A percentile compares a stretch with the other conserved stretches of the same genome.
Conservation (phyloP, 768 basidiomycete species). For the Russula vinacea region DNA sequence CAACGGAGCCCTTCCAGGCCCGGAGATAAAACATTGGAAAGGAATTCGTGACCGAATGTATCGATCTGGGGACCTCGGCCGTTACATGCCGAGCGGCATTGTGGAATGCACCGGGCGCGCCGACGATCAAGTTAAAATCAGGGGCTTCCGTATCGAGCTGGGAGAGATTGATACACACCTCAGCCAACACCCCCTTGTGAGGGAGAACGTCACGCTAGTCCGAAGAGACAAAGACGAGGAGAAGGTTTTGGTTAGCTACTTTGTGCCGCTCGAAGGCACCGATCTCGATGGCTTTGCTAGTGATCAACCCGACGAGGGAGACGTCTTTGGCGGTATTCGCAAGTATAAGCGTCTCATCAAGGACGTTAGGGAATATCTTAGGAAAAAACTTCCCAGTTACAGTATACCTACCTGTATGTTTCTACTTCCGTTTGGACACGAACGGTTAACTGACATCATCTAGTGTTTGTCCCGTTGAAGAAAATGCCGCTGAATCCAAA, state of each 20-base stretch:
- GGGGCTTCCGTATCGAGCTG: slow-evolving; percentile 97
- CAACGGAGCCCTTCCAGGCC: slow-evolving; percentile 49
- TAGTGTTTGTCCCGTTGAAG: slow-evolving; percentile 90
- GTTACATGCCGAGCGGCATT: slow-evolving; percentile 86
- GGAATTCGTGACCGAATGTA: slow-evolving; percentile 98
- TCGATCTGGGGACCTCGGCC: slow-evolving; percentile 92
- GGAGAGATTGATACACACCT: slow-evolving; percentile 98
- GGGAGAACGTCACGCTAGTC: slow-evolving; percentile 98
- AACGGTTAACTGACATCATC: slow-evolving; percentile 10
- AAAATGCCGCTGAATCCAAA: slow-evolving; percentile 99
- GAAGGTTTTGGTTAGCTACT: slow-evolving; percentile 96
- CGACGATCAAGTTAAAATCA: slow-evolving; percentile 99
- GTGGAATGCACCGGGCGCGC: slow-evolving; percentile 98
- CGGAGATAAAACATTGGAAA: slow-evolving; percentile 84
- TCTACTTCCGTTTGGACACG: background rate
- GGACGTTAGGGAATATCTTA: slow-evolving; percentile 91
- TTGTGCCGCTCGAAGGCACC: slow-evolving; percentile 79
- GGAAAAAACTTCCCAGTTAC: slow-evolving; percentile 94
- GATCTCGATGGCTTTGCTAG: slow-evolving; percentile 66
- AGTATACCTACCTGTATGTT: slow-evolving; percentile 83
- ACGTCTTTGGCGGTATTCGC: slow-evolving; percentile 70
- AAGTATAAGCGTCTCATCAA: slow-evolving; percentile 86
- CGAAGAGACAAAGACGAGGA: slow-evolving; percentile 98
- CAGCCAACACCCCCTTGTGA: slow-evolving; percentile 84
- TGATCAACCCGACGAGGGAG: slow-evolving; percentile 53